These are phyloP conservation scores for Gentiana dahurica DNA, from an alignment of 257 asterid species.

Conservation along the genomic window DNA sequence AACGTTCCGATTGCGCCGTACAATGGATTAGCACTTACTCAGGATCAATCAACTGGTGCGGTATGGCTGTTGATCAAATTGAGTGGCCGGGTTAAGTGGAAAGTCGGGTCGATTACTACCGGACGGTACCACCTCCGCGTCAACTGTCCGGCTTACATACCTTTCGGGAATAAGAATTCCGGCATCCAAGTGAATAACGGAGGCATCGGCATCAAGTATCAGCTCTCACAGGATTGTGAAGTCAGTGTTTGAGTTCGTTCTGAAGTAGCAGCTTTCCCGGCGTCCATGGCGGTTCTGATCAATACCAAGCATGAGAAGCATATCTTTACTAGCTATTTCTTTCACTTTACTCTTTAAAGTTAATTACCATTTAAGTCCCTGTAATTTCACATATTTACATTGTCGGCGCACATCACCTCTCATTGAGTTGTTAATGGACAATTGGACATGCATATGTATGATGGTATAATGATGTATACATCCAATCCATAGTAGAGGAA, in stretches of 20 bases:
- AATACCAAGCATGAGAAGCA: constrained; percentile 1
- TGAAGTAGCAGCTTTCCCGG: too few species aligned
- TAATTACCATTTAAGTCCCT: neutral
- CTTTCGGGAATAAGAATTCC: constrained; percentile 29
- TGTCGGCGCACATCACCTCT: neutral
- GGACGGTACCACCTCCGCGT: constrained; percentile 72
- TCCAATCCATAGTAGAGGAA: neutral
- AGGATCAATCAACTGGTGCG: constrained; percentile 53
- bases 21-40: constrained; percentile 42
- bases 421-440: too few species aligned
- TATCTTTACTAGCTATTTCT: neutral
- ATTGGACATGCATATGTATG: neutral
- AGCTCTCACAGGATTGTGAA: constrained; percentile 43
- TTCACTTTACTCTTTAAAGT: neutral
- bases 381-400: neutral
- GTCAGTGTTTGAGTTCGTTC: constrained; percentile 35
- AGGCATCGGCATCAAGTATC: constrained; percentile 44
- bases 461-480: neutral
- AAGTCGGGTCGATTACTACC: constrained; percentile 45
- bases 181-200: constrained; percentile 44
- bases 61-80: constrained; percentile 36
- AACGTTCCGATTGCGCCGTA: constrained; percentile 76
- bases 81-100: constrained; percentile 68
- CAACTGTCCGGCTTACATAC: constrained; percentile 55
- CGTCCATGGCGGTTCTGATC: too few species aligned